Evolutionary conservation across 2,329 filamentous ascomycete genomes (phyloP), one percentile per base, ranked within the genome.

Genomic region (Cladophialophora yegresii): DNA sequence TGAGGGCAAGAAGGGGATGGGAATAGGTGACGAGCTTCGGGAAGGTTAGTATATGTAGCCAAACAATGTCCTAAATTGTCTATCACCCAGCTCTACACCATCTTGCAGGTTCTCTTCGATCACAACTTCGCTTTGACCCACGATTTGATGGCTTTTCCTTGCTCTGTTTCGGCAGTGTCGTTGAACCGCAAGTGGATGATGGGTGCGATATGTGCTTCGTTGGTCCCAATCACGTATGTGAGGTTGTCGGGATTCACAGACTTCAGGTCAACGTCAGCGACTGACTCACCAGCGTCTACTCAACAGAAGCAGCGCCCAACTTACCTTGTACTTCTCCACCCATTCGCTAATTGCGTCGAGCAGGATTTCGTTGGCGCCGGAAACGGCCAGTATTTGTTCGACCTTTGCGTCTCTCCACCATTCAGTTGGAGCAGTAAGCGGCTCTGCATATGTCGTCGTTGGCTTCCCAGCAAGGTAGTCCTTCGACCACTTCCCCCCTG

Each of bases 161-260:
- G 78, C 65, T 76, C 71, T 1, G 77, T 79, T 64, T 78, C 75
- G 2, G 69, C 71, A 10, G 61, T 70, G 66, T 76, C 73, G 5
- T 75, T 73, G 23, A 79, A 53, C 60, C 76, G 72, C 53, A 76
- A 64, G 61, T 77, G 74, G 60, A 79, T 77, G n/a, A 80, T 73
- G 1, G 78, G 77, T 9, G 75, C 77, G 40, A 78, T 77, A 70
- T 80, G 78, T 6, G 74, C 73, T 65, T 80, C 78, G 12, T 75
- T 71, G 20, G 72, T 54, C 1, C 75, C 78, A 26, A 80, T 67
- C 47, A 77, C 75, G 9, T 76, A 69, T 16, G 77, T 76, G 7
- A 61, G 58, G 26, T 73, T 72, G 16, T 71, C 67, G 6, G 70
- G 68, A 65, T 77, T 69, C 59, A 70, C 66, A 22, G 71, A 63